Evolutionary conservation across 148 eudicot genomes (phyloP).

Genomic region (Nyssa sinensis): DNA sequence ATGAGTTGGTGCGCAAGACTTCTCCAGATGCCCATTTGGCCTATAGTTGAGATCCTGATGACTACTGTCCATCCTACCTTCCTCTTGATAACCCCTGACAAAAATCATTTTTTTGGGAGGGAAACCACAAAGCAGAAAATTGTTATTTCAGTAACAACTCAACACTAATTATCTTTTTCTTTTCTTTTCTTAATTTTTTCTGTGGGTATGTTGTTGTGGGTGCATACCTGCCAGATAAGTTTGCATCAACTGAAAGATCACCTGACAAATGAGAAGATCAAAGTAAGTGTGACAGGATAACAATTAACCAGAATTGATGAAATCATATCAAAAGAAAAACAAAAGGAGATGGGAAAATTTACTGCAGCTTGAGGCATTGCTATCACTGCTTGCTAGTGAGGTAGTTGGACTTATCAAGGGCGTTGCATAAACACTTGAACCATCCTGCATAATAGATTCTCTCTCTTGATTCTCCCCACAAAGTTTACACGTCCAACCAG

Average conservation of each 20-base stretch:
- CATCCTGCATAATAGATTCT: conserved; percentile 28
- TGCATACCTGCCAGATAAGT: conserved; percentile 49
- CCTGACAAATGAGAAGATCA: conserved; percentile 43
- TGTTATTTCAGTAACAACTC: neutral
- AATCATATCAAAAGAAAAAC: neutral
- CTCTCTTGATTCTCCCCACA: conserved; percentile 26
- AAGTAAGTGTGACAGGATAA: neutral
- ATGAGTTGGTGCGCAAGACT: conserved; percentile 20
- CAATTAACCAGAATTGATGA: conserved; percentile 5
- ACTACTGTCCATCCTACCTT: conserved; percentile 23
- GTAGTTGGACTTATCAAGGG: conserved; percentile 29
- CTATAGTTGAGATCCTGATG: conserved; percentile 22
- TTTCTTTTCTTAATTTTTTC: neutral
- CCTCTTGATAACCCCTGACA: conserved; percentile 35
- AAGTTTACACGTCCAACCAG: conserved; percentile 22
- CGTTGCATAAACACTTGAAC: conserved; percentile 25
- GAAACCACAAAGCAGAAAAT: neutral
- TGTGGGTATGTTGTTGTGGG: neutral
- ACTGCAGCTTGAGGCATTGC: conserved; percentile 62
- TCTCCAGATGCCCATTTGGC: conserved; percentile 20
- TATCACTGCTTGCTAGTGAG: conserved; percentile 47
- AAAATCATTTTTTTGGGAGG: conserved; percentile 1
- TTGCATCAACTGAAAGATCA: conserved; percentile 55
- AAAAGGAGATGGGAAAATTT: conserved; percentile 16
- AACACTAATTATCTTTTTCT: neutral